Conservation (phyloP, 257 asterid species). For the Przewalskia tangutica region DNA sequence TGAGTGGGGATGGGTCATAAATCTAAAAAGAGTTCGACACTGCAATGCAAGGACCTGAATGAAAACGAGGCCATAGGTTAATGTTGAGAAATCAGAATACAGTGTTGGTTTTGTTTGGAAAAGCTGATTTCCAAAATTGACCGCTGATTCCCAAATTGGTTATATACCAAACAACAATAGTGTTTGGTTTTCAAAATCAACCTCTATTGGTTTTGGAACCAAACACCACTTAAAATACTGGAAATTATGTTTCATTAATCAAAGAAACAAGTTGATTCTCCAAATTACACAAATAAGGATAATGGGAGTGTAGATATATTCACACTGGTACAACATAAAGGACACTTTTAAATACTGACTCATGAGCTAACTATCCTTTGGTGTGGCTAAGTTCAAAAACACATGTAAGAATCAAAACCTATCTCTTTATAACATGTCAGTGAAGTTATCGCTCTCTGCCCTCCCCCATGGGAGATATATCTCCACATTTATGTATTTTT, state of each 20-base stretch:
- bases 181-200: background rate
- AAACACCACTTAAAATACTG: background rate
- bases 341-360: background rate
- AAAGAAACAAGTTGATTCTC: background rate
- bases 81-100: background rate
- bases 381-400: background rate
- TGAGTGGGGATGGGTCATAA: background rate
- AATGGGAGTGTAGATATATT: background rate
- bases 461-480: background rate
- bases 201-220: background rate
- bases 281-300: background rate
- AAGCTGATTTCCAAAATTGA: background rate
- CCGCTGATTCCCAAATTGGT: background rate
- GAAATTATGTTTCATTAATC: background rate
- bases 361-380: background rate
- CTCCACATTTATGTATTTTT: slow-evolving; percentile 2
- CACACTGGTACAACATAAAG: background rate
- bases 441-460: background rate
- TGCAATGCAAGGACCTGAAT: background rate
- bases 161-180: background rate
- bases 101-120: background rate
- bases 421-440: background rate
- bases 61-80: background rate
- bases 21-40: background rate
- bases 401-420: background rate